These are phyloP conservation scores for Diaporthe sp. DNA, from an alignment of 2,329 filamentous ascomycete genomes.

Conservation along the genomic window DNA sequence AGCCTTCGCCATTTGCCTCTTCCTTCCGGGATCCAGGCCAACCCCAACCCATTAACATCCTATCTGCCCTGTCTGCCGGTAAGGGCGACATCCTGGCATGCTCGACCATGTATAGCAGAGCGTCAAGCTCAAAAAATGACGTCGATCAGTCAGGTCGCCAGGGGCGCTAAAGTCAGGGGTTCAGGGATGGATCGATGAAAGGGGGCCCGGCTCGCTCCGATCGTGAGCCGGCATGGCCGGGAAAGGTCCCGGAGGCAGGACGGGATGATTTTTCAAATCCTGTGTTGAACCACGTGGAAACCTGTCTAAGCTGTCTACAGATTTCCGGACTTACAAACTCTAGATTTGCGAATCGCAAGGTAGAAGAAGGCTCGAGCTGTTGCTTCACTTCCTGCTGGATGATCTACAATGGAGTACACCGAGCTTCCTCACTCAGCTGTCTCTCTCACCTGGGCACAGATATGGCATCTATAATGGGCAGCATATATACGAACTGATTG, in stretches of 20 bases:
- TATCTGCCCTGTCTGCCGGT: not conserved
- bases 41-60: not conserved
- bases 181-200: slow-evolving; percentile 35
- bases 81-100: slow-evolving; percentile 3
- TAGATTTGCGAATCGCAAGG: not conserved
- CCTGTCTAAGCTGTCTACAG: no score
- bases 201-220: slow-evolving; percentile 38
- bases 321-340: no score
- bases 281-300: not conserved
- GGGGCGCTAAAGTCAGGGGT: slow-evolving; percentile 39
- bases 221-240: slow-evolving; percentile 19
- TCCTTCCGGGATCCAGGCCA: not conserved
- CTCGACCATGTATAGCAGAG: not conserved
- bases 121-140: slow-evolving; percentile 29
- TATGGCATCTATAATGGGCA: not conserved
- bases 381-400: not conserved
- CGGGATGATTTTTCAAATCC: not conserved
- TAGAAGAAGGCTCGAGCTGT: not conserved
- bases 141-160: slow-evolving; percentile 24
- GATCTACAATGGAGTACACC: not conserved
- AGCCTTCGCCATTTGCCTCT: slow-evolving; percentile 1
- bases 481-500: not conserved
- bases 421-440: not conserved
- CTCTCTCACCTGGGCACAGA: not conserved
- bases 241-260: not conserved